phyloP scores from a whole-genome alignment of 176 grass and related monocot species.

The Hordeum marinum region DNA sequence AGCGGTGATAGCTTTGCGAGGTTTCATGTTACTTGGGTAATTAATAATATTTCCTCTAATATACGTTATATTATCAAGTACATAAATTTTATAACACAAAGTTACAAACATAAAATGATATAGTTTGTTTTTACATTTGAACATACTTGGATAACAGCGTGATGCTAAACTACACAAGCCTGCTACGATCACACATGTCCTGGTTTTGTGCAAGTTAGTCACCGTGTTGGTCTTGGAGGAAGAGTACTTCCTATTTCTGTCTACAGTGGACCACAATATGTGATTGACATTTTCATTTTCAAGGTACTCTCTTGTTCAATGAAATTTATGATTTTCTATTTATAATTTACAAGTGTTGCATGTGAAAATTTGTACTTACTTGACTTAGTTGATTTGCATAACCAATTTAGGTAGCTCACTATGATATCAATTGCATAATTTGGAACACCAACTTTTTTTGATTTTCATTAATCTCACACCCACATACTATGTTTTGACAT shows the following conservation, averaged over 20 bases:
- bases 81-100: too few species aligned
- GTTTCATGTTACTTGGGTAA: too few species aligned
- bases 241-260: not conserved
- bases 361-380: not conserved
- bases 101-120: too few species aligned
- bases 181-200: constrained; percentile 7
- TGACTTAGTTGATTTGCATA: too few species aligned
- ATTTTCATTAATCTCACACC: not conserved
- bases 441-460: not conserved
- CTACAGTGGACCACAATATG: constrained; percentile 14
- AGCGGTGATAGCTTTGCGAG: too few species aligned
- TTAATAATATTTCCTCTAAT: too few species aligned
- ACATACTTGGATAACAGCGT: not conserved
- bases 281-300: not conserved
- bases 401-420: not conserved
- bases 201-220: constrained; percentile 32
- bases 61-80: too few species aligned
- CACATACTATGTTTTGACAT: not conserved
- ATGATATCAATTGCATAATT: not conserved
- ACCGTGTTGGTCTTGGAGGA: constrained; percentile 7
- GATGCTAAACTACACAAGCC: not conserved
- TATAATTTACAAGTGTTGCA: not conserved
- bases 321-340: not conserved
- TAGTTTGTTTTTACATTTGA: too few species aligned
- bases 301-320: not conserved